Base-by-base conservation (phyloP, 768 basidiomycete genomes). In the Leccinum boreale region DNA sequence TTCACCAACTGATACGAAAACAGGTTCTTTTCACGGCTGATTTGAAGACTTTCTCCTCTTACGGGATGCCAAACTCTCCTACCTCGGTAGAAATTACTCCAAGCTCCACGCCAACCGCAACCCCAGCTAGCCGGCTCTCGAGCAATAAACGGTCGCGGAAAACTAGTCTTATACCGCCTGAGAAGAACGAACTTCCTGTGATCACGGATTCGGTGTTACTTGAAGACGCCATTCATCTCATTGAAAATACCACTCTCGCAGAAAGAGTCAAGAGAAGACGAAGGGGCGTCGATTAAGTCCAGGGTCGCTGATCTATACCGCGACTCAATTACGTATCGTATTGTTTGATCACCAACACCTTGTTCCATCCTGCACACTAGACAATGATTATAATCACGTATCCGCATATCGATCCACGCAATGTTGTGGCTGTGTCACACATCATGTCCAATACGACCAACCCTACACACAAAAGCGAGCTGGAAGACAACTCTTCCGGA, bases 21-120 rank as follows among this genome's bases (percentile, higher is more conserved):
- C 58, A 90, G 88, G 84, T 90, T 7, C 73, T 90, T 31, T 90
- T 90, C 59, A 89, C 89, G 1, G 81, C 89, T 8, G 89, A 90
- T 62, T 71, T 90, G 29, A 89, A 86, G 62, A 75, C 81, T 0
- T 90, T 89, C 60, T 79, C 87, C 1, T 69, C 79, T 11, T 82
- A 86, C 58, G 86, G 85, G n/a, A 65, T 81, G 50, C 60, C 73
- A 8, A 64, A 67, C 3, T 63, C 72, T 19, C 42, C 60, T 51
- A 62, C 54, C 33, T 33, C 55, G 14, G 50, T 17, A 26, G 50
- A 63, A 36, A 60, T 56, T 0, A 58, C 60, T 6, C 61, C 61
- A 9, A 36, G 36, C 47, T 71, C 70, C 26, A 70, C 65, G 15
- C 68, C 67, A 23, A 66, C 66, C 11, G 56, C 72, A 36, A 73